Percentiles rank a stretch among this genome's conserved stretches.
Evolutionary conservation across 768 basidiomycete genomes (phyloP).

Genomic region (Amanita exitialis): DNA sequence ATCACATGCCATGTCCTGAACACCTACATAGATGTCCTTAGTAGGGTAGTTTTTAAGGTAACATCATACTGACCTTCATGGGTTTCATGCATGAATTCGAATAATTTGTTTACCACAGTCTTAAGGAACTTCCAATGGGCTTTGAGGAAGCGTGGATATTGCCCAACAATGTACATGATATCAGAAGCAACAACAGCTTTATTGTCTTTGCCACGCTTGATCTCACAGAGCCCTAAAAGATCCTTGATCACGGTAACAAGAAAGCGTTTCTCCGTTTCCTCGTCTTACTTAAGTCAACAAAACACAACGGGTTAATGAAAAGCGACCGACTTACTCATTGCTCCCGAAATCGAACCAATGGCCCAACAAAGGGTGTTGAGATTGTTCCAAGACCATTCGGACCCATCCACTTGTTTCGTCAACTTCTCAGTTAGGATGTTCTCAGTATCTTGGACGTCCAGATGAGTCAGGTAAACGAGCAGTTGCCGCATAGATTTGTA

Average conservation of each 20-base stretch:
- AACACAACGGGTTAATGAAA: neutral
- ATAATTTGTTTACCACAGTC: conserved; percentile 98
- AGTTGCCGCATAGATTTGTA: conserved; percentile 99
- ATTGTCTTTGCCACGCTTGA: conserved; percentile 99
- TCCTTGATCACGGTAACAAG: conserved; percentile 99
- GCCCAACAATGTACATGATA: conserved; percentile 98
- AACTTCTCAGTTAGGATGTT: conserved; percentile 96
- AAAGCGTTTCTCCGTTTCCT: conserved; percentile 99
- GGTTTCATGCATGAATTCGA: conserved; percentile 99
- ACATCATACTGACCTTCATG: conserved; percentile 66
- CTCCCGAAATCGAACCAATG: conserved; percentile 97
- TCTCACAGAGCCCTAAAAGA: conserved; percentile 91
- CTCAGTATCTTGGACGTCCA: conserved; percentile 95
- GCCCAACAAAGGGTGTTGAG: conserved; percentile 99
- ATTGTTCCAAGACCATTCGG: conserved; percentile 99
- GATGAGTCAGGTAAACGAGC: conserved; percentile 93
- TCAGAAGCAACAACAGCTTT: conserved; percentile 96
- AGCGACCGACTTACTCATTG: conserved; percentile 75
- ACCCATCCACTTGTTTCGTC: conserved; percentile 92
- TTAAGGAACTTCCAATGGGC: conserved; percentile 99
- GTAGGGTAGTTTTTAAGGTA: conserved; percentile 1
- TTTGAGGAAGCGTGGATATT: conserved; percentile 98
- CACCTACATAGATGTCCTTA: conserved; percentile 40
- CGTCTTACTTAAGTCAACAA: conserved; percentile 42
- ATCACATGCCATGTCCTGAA: conserved; percentile 99